These are phyloP conservation scores for Arthonia radiata DNA, from an alignment of 495 filamentous ascomycete genomes.

Conservation along the genomic window DNA sequence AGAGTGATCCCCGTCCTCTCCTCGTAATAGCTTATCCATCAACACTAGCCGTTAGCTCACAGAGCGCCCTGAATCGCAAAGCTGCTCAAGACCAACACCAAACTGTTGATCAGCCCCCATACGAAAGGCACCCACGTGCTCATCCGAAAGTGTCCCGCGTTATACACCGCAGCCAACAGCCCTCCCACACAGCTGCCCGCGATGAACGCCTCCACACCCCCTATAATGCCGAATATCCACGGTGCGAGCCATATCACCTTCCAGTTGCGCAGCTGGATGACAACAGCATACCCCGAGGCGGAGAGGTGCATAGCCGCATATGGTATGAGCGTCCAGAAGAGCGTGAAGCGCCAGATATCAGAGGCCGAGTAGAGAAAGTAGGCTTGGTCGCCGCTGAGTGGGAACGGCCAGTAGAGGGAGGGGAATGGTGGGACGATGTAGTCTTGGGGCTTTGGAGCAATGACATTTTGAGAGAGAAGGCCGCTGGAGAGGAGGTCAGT, in stretches of 20 bases:
- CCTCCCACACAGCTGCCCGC: constrained; percentile 76
- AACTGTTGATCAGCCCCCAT: constrained; percentile 75
- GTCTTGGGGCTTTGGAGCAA: constrained; percentile 30
- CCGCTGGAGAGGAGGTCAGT: too few species aligned
- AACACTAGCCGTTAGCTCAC: too few species aligned
- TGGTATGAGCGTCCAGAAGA: constrained; percentile 65
- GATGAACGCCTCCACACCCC: constrained; percentile 55
- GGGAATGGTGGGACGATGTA: constrained; percentile 62
- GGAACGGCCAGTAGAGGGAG: constrained; percentile 61
- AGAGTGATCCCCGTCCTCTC: too few species aligned
- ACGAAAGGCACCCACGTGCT: constrained; percentile 92
- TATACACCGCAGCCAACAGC: constrained; percentile 81
- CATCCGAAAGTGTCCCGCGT: constrained; percentile 73
- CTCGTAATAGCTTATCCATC: too few species aligned
- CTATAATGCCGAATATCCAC: constrained; percentile 45
- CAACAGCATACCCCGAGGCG: constrained; percentile 45
- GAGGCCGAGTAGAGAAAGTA: constrained; percentile 50
- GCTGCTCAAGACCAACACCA: constrained; percentile 76
- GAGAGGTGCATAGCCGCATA: constrained; percentile 40
- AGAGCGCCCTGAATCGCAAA: constrained; percentile 91
- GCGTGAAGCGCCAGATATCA: constrained; percentile 82
- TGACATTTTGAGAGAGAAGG: too few species aligned
- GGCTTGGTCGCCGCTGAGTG: constrained; percentile 20
- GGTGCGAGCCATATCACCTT: constrained; percentile 56
- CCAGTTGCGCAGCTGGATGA: constrained; percentile 47